These are phyloP conservation scores for Candida sanyaensis DNA, from an alignment of 1,139 yeast species.

Conservation along the genomic window DNA sequence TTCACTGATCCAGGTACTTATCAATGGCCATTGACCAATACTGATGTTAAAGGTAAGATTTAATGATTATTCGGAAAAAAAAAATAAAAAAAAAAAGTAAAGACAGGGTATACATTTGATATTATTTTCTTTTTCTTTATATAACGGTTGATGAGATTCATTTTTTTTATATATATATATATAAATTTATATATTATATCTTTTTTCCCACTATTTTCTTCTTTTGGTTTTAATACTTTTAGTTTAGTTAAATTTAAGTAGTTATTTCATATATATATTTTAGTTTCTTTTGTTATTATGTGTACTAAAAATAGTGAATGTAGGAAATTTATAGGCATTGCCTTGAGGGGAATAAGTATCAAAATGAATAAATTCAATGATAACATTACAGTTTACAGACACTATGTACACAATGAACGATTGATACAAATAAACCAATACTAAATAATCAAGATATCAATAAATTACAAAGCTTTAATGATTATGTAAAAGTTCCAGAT, in stretches of 20 bases:
- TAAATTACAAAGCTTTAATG: too few species aligned
- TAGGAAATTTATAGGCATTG: too few species aligned
- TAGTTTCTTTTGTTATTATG: neutral
- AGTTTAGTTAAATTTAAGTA: neutral
- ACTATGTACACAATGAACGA: too few species aligned
- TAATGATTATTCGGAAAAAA: constrained; percentile 2
- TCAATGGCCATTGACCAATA: constrained; percentile 83
- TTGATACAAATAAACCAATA: too few species aligned
- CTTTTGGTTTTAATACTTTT: neutral
- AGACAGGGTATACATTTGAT: neutral
- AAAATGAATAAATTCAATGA: too few species aligned
- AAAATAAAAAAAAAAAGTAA: neutral
- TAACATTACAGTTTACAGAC: too few species aligned
- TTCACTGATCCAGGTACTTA: constrained; percentile 61
- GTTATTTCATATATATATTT: neutral
- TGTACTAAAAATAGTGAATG: too few species aligned
- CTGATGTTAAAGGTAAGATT: constrained; percentile 36
- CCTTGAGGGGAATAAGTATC: too few species aligned
- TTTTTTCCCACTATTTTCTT: too few species aligned
- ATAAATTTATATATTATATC: neutral
- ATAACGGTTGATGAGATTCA: neutral
- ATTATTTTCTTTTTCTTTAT: neutral
- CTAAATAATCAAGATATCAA: too few species aligned
- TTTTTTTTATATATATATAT: neutral
- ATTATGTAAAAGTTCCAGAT: too few species aligned